A percentile compares a stretch with the other conserved stretches of the same genome.
These are phyloP conservation scores for Gracilaria domingensis DNA, from an alignment of 23 red algal genomes.

Conservation along the genomic window DNA sequence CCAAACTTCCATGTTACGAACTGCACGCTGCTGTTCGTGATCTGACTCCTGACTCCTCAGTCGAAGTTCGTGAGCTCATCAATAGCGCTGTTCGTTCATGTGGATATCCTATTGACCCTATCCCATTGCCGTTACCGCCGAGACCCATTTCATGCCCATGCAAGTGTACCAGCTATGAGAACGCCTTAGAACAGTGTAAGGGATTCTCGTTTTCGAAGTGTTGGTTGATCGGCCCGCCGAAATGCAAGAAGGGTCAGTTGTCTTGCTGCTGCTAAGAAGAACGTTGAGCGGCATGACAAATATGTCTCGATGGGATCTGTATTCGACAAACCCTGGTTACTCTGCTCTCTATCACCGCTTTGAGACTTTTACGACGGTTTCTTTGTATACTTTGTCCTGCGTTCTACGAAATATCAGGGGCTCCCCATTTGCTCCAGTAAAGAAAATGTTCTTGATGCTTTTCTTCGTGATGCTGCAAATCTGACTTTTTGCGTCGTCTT, in stretches of 20 bases:
- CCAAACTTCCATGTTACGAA: background rate
- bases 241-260: conserved; percentile 35
- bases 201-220: conserved; percentile 23
- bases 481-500: no score
- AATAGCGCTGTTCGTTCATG: conserved; percentile 1
- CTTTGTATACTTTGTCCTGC: no score
- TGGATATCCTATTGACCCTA: background rate
- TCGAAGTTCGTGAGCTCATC: background rate
- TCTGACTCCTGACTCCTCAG: background rate
- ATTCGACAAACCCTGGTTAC: no score
- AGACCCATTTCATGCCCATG: conserved; percentile 4
- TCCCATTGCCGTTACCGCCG: background rate
- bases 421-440: no score
- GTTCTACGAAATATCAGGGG: no score
- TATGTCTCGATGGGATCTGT: no score
- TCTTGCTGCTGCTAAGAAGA: conserved; percentile 1
- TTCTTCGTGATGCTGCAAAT: no score
- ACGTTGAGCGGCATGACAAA: no score
- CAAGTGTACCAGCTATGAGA: conserved; percentile 4
- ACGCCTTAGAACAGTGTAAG: conserved; percentile 6
- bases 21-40: background rate
- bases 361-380: no score
- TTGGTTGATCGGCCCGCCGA: conserved; percentile 23
- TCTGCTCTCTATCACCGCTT: no score
- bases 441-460: no score